Base-by-base conservation (phyloP, 2,329 filamentous ascomycete genomes). In the Neopestalotiopsis sp. region DNA sequence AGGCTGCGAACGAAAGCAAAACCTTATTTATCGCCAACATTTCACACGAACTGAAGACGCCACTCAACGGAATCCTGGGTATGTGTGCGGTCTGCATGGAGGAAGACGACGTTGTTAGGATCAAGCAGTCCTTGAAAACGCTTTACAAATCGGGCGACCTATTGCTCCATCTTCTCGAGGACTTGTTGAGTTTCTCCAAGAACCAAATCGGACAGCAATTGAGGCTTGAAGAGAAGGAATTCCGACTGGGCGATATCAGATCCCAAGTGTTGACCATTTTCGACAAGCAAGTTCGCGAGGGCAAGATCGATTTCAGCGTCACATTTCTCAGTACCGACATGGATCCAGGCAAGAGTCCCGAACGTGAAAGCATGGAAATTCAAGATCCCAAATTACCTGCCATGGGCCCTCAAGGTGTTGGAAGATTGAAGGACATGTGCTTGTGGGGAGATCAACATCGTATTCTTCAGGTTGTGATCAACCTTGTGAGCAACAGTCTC, bases 11-110 rank as follows among this genome's bases (percentile, higher is more conserved):
- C 75, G 93, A 97, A 81, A 97, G 94, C 85, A 99, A 99, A 82
- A 98, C 96, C 0, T 85, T 98, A 9, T 98, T 98, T 82, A 97
- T 99, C 71, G 96, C 96, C 20, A 98, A 98, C 75, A 97, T 98
- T 65, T 92, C 90, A 1, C 89, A 91, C 74, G 89, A 98, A 79
- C 86, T 99, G 45, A 97, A 97, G 78, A 99, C 96, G 1, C 96
- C 96, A 0, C 86, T 98, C 68, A 98, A 98, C 76, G 96, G 95
- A 13, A 98, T 98, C 63, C 86, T 99, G 75, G 96, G 96, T 69
- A 96, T 98, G 92, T 95, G 92, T 73, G 92, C 94, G 0, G 92
- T 97, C 0, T 96, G 94, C 79, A 96, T 97, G 94, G 92, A 94
- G 72, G 94, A 97, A 78, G 91, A 95, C 63, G 94, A 97, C 74